A percentile compares a stretch with the other conserved stretches of the same genome.
phyloP scores from a whole-genome alignment of 306 rosid species.

The Glycine latifolia region DNA sequence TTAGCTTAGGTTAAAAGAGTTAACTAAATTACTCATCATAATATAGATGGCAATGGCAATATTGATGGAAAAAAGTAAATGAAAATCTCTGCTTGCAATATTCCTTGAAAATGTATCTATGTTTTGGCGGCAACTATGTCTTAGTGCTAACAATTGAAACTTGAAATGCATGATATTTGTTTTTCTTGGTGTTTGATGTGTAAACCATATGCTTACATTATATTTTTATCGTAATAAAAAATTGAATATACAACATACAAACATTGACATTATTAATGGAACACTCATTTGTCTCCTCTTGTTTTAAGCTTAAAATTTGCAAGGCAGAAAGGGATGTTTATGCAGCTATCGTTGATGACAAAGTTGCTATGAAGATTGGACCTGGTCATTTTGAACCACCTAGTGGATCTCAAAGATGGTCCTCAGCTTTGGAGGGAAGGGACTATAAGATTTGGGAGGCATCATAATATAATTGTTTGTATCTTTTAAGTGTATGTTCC shows the following conservation, averaged over 20 bases:
- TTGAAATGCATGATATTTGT: background rate
- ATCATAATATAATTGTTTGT: slow-evolving; percentile 39
- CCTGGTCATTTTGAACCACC: slow-evolving; percentile 92
- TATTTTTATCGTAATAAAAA: slow-evolving; percentile 24
- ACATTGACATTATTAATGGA: background rate
- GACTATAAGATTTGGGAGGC: slow-evolving; percentile 92
- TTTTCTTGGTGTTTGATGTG: slow-evolving; percentile 12
- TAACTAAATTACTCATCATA: slow-evolving; percentile 1
- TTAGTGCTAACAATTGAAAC: no score
- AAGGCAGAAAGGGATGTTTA: slow-evolving; percentile 94
- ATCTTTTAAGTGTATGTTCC: slow-evolving; percentile 36
- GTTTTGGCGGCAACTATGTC: background rate
- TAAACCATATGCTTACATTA: background rate
- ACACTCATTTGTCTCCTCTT: slow-evolving; percentile 37
- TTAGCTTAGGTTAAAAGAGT: background rate
- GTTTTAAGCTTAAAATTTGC: slow-evolving; percentile 65
- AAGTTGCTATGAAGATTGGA: slow-evolving; percentile 87
- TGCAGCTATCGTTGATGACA: slow-evolving; percentile 77
- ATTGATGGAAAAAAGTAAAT: slow-evolving; percentile 3
- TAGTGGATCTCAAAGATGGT: slow-evolving; percentile 67
- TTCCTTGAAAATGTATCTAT: slow-evolving; percentile 11
- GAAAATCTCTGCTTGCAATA: slow-evolving; percentile 15
- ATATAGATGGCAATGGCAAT: background rate
- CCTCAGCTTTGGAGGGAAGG: slow-evolving; percentile 66
- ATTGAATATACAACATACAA: background rate